These are phyloP conservation scores for Diplocarpon mali DNA, from an alignment of 2,329 filamentous ascomycete species.

Conservation along the genomic window DNA sequence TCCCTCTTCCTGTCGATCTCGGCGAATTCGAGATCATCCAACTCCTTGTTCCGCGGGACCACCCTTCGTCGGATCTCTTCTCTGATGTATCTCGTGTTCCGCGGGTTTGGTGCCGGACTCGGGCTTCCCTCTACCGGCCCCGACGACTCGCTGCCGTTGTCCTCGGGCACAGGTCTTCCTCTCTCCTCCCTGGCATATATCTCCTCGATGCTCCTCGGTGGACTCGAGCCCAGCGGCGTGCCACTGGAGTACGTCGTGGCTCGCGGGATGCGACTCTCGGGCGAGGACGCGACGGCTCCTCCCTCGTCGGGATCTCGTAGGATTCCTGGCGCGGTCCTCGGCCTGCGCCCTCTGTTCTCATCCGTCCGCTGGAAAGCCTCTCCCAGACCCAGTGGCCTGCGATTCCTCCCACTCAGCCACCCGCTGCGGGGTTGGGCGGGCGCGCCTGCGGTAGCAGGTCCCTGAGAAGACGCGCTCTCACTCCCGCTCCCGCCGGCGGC, in stretches of 20 bases:
- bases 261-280: conserved; percentile 10
- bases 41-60: conserved; percentile 1
- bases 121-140: conserved; percentile 13
- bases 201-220: too few species aligned
- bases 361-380: conserved; percentile 13
- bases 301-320: not conserved
- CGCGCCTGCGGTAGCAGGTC: not conserved
- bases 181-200: too few species aligned
- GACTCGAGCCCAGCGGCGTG: not conserved
- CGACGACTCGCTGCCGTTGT: conserved; percentile 10
- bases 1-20: not conserved
- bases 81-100: not conserved
- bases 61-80: not conserved
- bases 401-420: conserved; percentile 5
- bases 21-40: not conserved
- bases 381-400: conserved; percentile 6
- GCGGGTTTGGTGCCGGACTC: conserved; percentile 13
- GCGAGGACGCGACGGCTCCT: not conserved
- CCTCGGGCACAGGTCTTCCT: not conserved
- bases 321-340: not conserved
- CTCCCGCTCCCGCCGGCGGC: not conserved
- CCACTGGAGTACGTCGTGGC: conserved; percentile 5
- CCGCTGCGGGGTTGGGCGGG: not conserved
- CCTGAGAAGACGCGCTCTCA: not conserved
- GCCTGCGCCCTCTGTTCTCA: conserved; percentile 7